These are phyloP conservation scores for Exophiala lecanii-corni DNA, from an alignment of 2,329 filamentous ascomycete species.

Conservation along the genomic window DNA sequence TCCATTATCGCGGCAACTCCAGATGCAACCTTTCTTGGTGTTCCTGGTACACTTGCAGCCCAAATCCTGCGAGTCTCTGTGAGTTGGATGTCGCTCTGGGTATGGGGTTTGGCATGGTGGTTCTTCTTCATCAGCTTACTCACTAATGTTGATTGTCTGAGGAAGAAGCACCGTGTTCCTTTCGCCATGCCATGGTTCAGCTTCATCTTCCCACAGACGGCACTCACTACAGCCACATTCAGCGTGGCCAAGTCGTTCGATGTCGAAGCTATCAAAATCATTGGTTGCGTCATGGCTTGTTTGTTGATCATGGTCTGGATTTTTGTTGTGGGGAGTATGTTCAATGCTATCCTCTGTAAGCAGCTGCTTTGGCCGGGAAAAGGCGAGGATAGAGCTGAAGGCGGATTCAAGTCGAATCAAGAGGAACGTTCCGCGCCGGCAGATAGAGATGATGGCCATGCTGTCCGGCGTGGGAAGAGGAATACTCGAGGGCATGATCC, in stretches of 20 bases:
- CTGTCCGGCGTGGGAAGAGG: background rate
- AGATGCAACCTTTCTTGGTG: conserved; percentile 48
- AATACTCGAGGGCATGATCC: background rate
- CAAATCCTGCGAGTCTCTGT: conserved; percentile 52
- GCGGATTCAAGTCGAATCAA: conserved; percentile 44
- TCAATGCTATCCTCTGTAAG: conserved; percentile 61
- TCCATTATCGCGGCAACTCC: conserved; percentile 42
- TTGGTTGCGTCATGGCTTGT: conserved; percentile 65
- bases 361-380: conserved; percentile 75
- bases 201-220: conserved; percentile 78
- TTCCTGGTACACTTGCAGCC: conserved; percentile 48
- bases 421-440: background rate
- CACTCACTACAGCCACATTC: conserved; percentile 67
- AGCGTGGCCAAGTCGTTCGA: conserved; percentile 62
- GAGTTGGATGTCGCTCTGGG: conserved; percentile 67
- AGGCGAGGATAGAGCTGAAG: conserved; percentile 58
- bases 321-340: conserved; percentile 65
- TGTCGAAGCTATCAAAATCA: conserved; percentile 56
- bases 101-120: conserved; percentile 79
- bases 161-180: conserved; percentile 48
- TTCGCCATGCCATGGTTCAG: conserved; percentile 86
- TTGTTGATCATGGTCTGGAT: conserved; percentile 64
- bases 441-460: background rate
- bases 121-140: conserved; percentile 79
- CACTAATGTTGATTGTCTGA: conserved; percentile 32